Base-by-base conservation (phyloP, 805 yeast species). In the Starmera dryadoides region DNA sequence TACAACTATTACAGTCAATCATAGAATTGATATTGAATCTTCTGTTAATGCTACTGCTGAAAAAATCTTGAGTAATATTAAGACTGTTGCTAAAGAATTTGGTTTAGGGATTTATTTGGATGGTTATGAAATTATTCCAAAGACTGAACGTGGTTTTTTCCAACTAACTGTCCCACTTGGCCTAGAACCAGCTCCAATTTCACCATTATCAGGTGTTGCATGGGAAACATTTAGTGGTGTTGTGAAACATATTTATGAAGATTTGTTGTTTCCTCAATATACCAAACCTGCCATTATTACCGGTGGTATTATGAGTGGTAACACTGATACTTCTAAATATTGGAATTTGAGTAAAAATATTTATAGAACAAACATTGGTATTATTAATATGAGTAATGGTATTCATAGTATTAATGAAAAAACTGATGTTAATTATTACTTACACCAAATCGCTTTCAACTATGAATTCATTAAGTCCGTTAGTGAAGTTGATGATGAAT, bases 251-350 rank as follows among this genome's bases (percentile, higher is more conserved):
- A 69, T 83, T 35, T 75, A 74, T 51, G 86, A 81, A 55, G 80
- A 79, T 36, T 54, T 49, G 44, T 44, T 72, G 59, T 50, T 64
- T 50, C 44, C 56, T 16, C 62, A 59, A n/a, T 41, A 64, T 36
- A 59, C 55, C 3, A 55, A 60, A 17, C 41, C 57, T n/a, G 53
- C 68, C 14, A 49, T 72, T 31, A 69, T 77, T 14, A 66, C 82
- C 3, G 86, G 88, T 3, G 63, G 73, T 20, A 55, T 81, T 31
- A 73, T 77, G 70, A 67, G 83, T 3, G 88, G 81, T 17, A 81
- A 81, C 58, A 82, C 89, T 3, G 89, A 83, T 52, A 81, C 88
- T 5, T 63, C 66, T 41, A 67, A 72, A 50, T 83, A 79, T 58
- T 80, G 86, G 87, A 53, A 60, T 33, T 60, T 83, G 48, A 72